Conservation (phyloP, 192 early-diverging fungal species). For the Spinellus fusiger region DNA sequence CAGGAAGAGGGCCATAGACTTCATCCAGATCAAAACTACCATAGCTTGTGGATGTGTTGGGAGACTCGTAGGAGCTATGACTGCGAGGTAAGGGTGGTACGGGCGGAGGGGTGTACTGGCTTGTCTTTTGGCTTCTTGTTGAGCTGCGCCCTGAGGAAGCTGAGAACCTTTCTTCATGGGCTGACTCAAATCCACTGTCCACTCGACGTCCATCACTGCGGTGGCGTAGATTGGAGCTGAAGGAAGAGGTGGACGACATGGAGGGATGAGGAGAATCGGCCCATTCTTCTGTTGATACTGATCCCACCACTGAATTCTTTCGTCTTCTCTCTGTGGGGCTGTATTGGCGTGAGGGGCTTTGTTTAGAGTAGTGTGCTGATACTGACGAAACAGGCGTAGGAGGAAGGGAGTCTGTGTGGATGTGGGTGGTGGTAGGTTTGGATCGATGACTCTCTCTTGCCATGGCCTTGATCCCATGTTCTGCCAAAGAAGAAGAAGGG, state of each 20-base stretch:
- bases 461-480: neutral
- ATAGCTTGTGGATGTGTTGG: neutral
- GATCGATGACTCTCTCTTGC: neutral
- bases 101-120: slow-evolving; percentile 16
- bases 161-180: slow-evolving; percentile 24
- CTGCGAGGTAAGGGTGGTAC: slow-evolving; percentile 26
- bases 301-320: slow-evolving; percentile 13
- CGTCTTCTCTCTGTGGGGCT: slow-evolving; percentile 8
- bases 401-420: neutral
- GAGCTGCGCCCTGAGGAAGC: slow-evolving; percentile 19
- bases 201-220: slow-evolving; percentile 21
- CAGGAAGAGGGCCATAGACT: slow-evolving; percentile 21
- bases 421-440: neutral
- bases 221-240: slow-evolving; percentile 6
- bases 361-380: neutral
- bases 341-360: neutral
- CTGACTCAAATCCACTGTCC: slow-evolving; percentile 34
- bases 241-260: slow-evolving; percentile 13
- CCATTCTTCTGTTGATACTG: slow-evolving; percentile 3
- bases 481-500: neutral
- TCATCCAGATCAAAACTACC: slow-evolving; percentile 18
- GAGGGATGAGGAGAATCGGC: slow-evolving; percentile 9
- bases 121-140: slow-evolving; percentile 14
- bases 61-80: neutral
- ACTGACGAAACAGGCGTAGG: slow-evolving; percentile 1